phyloP scores from a whole-genome alignment of 78 protist species.

The Tieghemostelium lacteum region DNA sequence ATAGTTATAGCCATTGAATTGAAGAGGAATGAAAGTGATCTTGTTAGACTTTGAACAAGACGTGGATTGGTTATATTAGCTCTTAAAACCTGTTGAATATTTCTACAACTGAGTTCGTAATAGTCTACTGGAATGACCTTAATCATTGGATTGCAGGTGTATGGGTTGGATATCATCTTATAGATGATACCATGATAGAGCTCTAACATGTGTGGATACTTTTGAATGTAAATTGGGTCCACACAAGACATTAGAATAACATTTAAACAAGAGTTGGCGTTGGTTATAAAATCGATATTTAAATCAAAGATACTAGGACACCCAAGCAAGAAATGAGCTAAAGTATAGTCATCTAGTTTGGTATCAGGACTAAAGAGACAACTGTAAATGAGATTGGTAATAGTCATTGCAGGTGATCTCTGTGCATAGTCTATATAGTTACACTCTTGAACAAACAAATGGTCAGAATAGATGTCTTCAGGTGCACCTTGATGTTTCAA shows the following conservation, averaged over 20 bases:
- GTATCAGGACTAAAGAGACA: conserved; percentile 2
- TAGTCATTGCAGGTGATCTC: conserved; percentile 44
- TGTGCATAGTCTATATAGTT: conserved; percentile 8
- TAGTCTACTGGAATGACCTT: neutral
- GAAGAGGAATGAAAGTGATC: too few relatives aligned
- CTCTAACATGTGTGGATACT: conserved; percentile 49
- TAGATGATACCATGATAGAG: conserved; percentile 52
- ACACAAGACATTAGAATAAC: conserved; percentile 1
- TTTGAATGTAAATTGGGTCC: conserved; percentile 4
- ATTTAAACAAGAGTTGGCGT: conserved; percentile 38
- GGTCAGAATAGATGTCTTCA: conserved; percentile 21
- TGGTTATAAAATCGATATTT: conserved; percentile 1
- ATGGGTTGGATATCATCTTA: conserved; percentile 12
- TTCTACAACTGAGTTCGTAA: too few relatives aligned
- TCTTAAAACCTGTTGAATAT: too few relatives aligned
- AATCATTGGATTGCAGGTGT: conserved; percentile 55
- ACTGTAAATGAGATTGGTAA: conserved; percentile 39
- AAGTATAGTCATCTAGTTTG: conserved; percentile 4
- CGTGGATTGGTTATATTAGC: too few relatives aligned
- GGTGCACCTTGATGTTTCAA: conserved; percentile 9
- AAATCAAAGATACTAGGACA: conserved; percentile 38
- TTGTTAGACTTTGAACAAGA: neutral
- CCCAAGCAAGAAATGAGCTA: conserved; percentile 61
- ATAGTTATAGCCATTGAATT: too few relatives aligned
- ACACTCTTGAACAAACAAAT: neutral